These are phyloP conservation scores for Chaetoceros muelleri DNA, from an alignment of 108 stramenopile genomes.

Conservation along the genomic window DNA sequence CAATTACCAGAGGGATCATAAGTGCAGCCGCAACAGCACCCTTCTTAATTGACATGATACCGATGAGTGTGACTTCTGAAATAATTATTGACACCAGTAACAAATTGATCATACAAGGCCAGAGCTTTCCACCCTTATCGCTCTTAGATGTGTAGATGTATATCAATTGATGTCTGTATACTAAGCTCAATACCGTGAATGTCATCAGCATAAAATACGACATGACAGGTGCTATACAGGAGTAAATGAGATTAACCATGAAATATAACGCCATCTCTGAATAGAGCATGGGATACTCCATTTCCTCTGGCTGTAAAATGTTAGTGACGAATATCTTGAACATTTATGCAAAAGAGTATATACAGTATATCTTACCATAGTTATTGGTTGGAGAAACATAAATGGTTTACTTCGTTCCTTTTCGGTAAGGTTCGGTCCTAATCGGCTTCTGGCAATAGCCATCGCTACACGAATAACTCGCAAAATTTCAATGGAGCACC, in stretches of 20 bases:
- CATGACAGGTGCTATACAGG: conserved; percentile 35
- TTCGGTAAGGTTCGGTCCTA: conserved; percentile 37
- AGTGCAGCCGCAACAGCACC: conserved; percentile 20
- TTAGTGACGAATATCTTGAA: conserved; percentile 11
- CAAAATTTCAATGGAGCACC: conserved; percentile 23
- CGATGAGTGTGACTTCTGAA: conserved; percentile 39
- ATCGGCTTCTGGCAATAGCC: conserved; percentile 17
- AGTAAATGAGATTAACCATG: conserved; percentile 45
- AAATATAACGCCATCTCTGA: conserved; percentile 22
- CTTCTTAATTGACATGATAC: conserved; percentile 32
- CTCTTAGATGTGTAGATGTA: conserved; percentile 23
- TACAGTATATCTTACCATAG: conserved; percentile 26
- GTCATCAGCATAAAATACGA: conserved; percentile 19
- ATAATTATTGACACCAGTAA: conserved; percentile 37
- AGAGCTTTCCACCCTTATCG: conserved; percentile 42
- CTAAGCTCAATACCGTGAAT: conserved; percentile 2
- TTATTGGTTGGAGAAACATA: conserved; percentile 19
- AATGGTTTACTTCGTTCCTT: conserved; percentile 35
- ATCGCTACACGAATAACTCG: conserved; percentile 18
- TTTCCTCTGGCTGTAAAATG: conserved; percentile 3
- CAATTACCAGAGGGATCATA: conserved; percentile 33
- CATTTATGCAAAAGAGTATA: too few species aligned
- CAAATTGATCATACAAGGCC: conserved; percentile 35
- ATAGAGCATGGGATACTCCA: neutral
- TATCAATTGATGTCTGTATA: conserved; percentile 35